Evolutionary conservation across 2,329 filamentous ascomycete species (phyloP).

Genomic region (Zymoseptoria tritici): DNA sequence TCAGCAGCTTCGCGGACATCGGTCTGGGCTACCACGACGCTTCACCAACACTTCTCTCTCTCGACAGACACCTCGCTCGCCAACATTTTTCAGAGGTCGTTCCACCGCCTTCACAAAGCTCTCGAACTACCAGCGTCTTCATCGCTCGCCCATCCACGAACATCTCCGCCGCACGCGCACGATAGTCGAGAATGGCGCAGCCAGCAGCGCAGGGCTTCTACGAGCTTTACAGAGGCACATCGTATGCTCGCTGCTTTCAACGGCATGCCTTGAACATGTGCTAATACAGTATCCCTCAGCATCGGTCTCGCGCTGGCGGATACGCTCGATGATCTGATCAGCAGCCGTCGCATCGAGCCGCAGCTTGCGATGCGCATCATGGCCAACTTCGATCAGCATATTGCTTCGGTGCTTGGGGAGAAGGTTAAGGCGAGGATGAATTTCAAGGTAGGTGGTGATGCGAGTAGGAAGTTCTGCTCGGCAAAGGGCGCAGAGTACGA

Average conservation of each 20-base stretch:
- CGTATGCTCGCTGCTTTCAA: constrained; percentile 51
- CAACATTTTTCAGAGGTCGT: constrained; percentile 4
- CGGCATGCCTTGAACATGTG: constrained; percentile 7
- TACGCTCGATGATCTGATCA: constrained; percentile 94
- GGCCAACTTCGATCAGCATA: constrained; percentile 86
- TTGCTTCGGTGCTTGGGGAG: constrained; percentile 83
- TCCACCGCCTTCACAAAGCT: neutral
- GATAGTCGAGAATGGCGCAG: constrained; percentile 13
- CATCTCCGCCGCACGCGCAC: neutral
- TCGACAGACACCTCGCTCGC: constrained; percentile 6
- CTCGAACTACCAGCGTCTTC: neutral
- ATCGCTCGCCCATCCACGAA: neutral
- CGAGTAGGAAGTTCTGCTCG: neutral
- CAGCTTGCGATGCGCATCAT: constrained; percentile 99
- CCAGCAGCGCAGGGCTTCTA: constrained; percentile 53
- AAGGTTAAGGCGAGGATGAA: constrained; percentile 85
- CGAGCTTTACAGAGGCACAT: constrained; percentile 96
- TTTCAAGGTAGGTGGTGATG: constrained; percentile 71
- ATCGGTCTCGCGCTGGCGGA: constrained; percentile 91
- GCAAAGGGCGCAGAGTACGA: neutral
- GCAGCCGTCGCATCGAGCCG: constrained; percentile 87
- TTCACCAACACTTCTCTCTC: constrained; percentile 1
- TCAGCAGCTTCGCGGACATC: too few species aligned
- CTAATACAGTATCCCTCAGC: constrained; percentile 42
- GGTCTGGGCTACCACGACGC: too few species aligned